Evolutionary conservation across 148 eudicot species (phyloP), one percentile per base, ranked within the genome.

Genomic region (Nepenthes gracilis): DNA sequence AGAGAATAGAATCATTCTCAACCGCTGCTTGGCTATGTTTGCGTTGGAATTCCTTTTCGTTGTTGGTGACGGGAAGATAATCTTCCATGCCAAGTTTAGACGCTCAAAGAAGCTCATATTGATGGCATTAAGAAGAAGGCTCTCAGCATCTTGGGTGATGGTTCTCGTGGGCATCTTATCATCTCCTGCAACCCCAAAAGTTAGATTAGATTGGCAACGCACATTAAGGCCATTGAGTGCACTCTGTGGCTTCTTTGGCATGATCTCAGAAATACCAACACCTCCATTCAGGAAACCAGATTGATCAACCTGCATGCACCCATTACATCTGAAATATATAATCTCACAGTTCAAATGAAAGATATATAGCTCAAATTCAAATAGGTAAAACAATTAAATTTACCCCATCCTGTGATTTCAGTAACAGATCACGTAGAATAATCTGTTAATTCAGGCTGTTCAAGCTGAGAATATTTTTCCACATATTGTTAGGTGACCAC

Each of bases 1-100:
- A 45, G 97, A 83, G 78, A 89, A 93, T 40, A 93, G 80, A 68
- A 93, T 93, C 99, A 93, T 93, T 72, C 83, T 86, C 67, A 93
- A 47, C 13, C 99, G 84, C 65, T 93, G 99, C 72, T 93, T 93
- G 55, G 99, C 99, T 38, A 89, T 83, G 64, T 77, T 79, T 15
- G 99, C 99, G 37, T 84, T 85, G 6, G 99, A 84, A 65, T 62
- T 84, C 64, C 59, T 81, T 63, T 60, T 75, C 13, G 76, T 35
- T 43, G 71, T 58, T n/a, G 81, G 68, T 54, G 97, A 65, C 8
- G 99, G 97, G 55, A 93, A 88, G 36, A 93, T 71, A 43, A 93
- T 86, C 77, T 85, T 86, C 99, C 99, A 93, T 5, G 99, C 99
- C 60, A 93, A 72, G 83, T 68, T 81, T 47, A 93, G 60, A 43